Evolutionary conservation across 345 rosid genomes (phyloP), one percentile per base, ranked within the genome.

Genomic region (Trapa bicornis): DNA sequence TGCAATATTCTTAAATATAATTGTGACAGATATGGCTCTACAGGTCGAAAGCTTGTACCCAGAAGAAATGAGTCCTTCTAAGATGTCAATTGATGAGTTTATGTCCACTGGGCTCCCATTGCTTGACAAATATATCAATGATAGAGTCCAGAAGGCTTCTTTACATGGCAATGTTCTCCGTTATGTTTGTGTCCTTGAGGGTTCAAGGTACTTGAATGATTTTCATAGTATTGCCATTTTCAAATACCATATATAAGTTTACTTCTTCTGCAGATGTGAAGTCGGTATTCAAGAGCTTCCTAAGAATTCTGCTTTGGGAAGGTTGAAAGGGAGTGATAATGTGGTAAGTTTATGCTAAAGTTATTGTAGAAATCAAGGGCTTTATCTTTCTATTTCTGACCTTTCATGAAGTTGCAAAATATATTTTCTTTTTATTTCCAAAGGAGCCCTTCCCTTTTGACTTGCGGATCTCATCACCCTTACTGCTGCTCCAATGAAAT

Each of bases 221-320:
- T 48, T 37, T 57, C 47, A 37, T 2, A 6, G 22, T 16, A 56
- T 41, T 68, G 43, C 36, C 58, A 22, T 22, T 0, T n/a, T 33
- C 56, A 17, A 67, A 13, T 33, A 6, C 37, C 12, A 32, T 7
- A 33, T 33, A 37, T 43, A 32, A 1, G 35, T 58, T 57, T 60
- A 68, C 29, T 64, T 73, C 71, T 35, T 71, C 71, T 58, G 72
- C 73, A 93, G 98, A 60, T 87, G 92, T 77, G 84, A 83, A 66
- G 98, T 93, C 68, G 98, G 98, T 61, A 83, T 93, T 76, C 87
- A 87, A 81, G 98, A 93, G 77, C 87, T 93, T 70, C 72, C 96
- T 1, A 85, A 76, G 79, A 82, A 83, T 66, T 88, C 96, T 9
- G 77, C 98, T 60, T 63, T 90, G 81, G 98, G 98, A 75, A 80